A percentile compares a stretch with the other conserved stretches of the same genome.
Evolutionary conservation across 2,329 filamentous ascomycete genomes (phyloP).

Genomic region (Triangularia verruculosa): DNA sequence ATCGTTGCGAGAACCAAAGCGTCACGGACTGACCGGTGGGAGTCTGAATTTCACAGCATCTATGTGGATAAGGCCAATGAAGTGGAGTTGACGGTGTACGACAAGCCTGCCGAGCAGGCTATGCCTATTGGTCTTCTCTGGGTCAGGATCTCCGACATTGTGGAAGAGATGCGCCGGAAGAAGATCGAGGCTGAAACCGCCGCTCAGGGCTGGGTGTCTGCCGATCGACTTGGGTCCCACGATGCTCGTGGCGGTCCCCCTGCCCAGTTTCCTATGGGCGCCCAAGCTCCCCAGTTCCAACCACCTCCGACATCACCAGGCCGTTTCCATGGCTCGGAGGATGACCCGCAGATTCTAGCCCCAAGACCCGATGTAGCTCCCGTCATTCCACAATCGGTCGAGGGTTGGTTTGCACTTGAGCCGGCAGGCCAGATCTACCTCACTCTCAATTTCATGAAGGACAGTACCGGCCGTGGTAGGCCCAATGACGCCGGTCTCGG

Average conservation of each 20-base stretch:
- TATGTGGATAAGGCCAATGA: slow-evolving; percentile 98
- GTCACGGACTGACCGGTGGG: slow-evolving; percentile 85
- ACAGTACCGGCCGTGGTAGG: slow-evolving; percentile 73
- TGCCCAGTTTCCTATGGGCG: slow-evolving; percentile 58
- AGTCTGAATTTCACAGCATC: slow-evolving; percentile 84
- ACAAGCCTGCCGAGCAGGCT: slow-evolving; percentile 86
- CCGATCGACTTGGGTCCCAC: slow-evolving; percentile 80
- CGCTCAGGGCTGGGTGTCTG: slow-evolving; percentile 93
- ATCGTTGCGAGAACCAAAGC: slow-evolving; percentile 84
- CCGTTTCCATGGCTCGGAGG: slow-evolving; percentile 32
- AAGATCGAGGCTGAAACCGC: slow-evolving; percentile 96
- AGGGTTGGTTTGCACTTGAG: slow-evolving; percentile 96
- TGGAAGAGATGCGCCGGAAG: slow-evolving; percentile 95
- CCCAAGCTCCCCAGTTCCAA: slow-evolving; percentile 45
- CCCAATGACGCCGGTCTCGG: slow-evolving; percentile 86
- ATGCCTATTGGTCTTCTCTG: slow-evolving; percentile 93
- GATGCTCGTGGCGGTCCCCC: slow-evolving; percentile 39
- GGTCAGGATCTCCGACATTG: slow-evolving; percentile 95
- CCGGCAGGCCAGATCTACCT: slow-evolving; percentile 90
- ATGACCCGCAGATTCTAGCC: slow-evolving; percentile 27
- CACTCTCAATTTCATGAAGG: slow-evolving; percentile 84
- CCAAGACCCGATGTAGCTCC: slow-evolving; percentile 31
- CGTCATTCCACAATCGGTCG: slow-evolving; percentile 63
- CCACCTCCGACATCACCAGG: slow-evolving; percentile 44
- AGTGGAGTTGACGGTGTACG: slow-evolving; percentile 95